A percentile compares a stretch with the other conserved stretches of the same genome.
Evolutionary conservation across 164 flowering plant genomes (phyloP).

Genomic region (Brasenia schreberi): DNA sequence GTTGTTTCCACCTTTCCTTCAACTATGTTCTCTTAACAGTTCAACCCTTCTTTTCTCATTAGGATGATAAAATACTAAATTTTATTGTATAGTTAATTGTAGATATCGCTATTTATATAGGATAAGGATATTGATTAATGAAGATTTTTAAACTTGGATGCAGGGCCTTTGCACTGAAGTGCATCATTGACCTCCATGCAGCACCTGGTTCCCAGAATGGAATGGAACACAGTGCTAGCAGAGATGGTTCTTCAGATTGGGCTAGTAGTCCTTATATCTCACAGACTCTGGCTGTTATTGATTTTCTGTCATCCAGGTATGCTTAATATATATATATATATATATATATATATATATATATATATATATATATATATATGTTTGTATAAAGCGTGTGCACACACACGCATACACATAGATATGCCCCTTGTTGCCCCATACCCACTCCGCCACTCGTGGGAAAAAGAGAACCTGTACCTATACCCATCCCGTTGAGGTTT

Average conservation of each 20-base stretch:
- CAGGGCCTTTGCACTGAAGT: constrained; percentile 55
- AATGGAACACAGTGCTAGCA: constrained; percentile 84
- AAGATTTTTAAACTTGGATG: constrained; percentile 10
- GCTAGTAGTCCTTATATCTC: constrained; percentile 45
- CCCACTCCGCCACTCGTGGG: too few species aligned
- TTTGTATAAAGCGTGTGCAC: too few species aligned
- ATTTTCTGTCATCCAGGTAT: constrained; percentile 75
- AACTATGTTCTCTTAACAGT: not conserved
- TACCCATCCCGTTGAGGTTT: too few species aligned
- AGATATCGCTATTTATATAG: not conserved
- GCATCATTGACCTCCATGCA: constrained; percentile 91
- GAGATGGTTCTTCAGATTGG: constrained; percentile 75
- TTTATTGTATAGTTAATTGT: not conserved
- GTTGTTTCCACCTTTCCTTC: constrained; percentile 11
- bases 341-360: too few species aligned
- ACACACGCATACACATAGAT: too few species aligned
- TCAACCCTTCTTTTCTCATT: too few species aligned
- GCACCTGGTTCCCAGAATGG: constrained; percentile 97
- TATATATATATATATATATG: too few species aligned
- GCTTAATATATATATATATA: not conserved
- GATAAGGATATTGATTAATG: not conserved
- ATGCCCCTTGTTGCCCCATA: too few species aligned
- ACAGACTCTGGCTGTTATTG: constrained; percentile 57
- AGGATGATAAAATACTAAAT: too few species aligned
- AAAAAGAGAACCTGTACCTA: too few species aligned